These are phyloP conservation scores for Verticillium zaregamsianum DNA, from an alignment of 2,329 filamentous ascomycete genomes.

Conservation along the genomic window DNA sequence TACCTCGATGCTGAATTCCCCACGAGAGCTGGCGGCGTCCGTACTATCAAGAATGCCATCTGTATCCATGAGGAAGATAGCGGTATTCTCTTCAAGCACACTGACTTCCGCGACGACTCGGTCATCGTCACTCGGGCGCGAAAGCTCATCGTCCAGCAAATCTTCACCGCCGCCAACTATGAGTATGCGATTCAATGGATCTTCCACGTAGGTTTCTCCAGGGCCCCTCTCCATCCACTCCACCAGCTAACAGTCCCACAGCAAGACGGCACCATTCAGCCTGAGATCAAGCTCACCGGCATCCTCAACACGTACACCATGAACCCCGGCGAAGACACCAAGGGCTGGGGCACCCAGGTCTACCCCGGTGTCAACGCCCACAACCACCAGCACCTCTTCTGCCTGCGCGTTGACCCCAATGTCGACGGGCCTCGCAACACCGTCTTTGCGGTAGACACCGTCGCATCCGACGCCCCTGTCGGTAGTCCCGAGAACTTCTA, in stretches of 20 bases:
- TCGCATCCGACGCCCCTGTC: slow-evolving; percentile 65
- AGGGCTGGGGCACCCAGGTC: slow-evolving; percentile 88
- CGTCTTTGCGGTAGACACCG: slow-evolving; percentile 77
- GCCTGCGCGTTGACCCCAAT: slow-evolving; percentile 80
- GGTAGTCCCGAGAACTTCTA: slow-evolving; percentile 81
- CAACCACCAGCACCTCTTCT: slow-evolving; percentile 96
- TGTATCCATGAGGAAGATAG: slow-evolving; percentile 94
- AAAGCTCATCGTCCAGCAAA: slow-evolving; percentile 82
- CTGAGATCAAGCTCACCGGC: slow-evolving; percentile 86
- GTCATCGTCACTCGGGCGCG: slow-evolving; percentile 80
- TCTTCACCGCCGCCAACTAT: slow-evolving; percentile 95
- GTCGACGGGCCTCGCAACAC: slow-evolving; percentile 84
- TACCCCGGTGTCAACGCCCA: slow-evolving; percentile 89
- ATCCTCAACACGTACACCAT: slow-evolving; percentile 90
- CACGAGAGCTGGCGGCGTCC: slow-evolving; percentile 68
- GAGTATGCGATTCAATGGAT: slow-evolving; percentile 79
- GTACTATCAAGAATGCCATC: slow-evolving; percentile 87
- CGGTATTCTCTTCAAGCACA: slow-evolving; percentile 91
- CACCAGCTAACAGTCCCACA: slow-evolving; percentile 16
- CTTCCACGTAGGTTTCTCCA: slow-evolving; percentile 53
- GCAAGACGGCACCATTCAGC: slow-evolving; percentile 87
- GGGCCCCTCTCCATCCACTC: background rate
- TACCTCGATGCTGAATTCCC: slow-evolving; percentile 88
- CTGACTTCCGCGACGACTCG: slow-evolving; percentile 87
- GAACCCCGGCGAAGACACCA: slow-evolving; percentile 72